Base-by-base conservation (phyloP, 169 alveolate genomes). In the Sarcocystis neurona region DNA sequence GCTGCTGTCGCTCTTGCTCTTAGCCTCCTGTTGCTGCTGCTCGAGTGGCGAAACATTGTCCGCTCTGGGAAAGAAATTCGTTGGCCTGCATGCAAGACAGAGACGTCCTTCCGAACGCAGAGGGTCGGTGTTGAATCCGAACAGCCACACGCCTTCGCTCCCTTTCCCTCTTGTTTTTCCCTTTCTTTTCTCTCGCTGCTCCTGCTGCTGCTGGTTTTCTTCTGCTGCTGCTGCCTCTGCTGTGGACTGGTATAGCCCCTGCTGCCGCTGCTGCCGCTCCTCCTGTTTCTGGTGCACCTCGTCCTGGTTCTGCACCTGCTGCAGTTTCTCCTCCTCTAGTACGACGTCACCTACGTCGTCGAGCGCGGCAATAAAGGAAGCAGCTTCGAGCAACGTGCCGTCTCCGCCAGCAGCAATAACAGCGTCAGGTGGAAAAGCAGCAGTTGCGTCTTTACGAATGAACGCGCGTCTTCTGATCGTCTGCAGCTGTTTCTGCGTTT, bases 331-430 rank as follows among this genome's bases (percentile, higher is more conserved):
- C 8, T 39, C 56, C 2, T 63, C 27, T 20, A 27, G 43, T 20
- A 15, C n/a, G 15, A 39, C 56, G 34, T 53, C 56, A n/a, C 43
- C 43, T 0, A 66, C 10, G 12, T 84, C 80, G 6, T 72, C 82
- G 47, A 72, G 82, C 0, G 96, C 89, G 32, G 96, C 95, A 32
- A 94, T 79, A 88, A 94, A 63, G 4, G 96, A 89, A 15, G 96
- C 95, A 0, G 96, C 96, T 90, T 94, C 96, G 56, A 94, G 92
- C 72, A 90, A 93, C 20, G 96, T 94, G n/a, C 96, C 96, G 90
- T 94, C 96, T 20, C 96, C 96, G 32, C 96, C 96, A 12, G 86
- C 91, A 6, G 87, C 70, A n/a, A 79, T 87, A n/a, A 84, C 77
- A 5, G 89, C 89, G 70, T 84, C 89, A 23, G 89, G 89, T 8